Percentiles rank a stretch among this genome's conserved stretches.
Conservation (phyloP, 352 stramenopile genomes). For the Pythium rishiriense region DNA sequence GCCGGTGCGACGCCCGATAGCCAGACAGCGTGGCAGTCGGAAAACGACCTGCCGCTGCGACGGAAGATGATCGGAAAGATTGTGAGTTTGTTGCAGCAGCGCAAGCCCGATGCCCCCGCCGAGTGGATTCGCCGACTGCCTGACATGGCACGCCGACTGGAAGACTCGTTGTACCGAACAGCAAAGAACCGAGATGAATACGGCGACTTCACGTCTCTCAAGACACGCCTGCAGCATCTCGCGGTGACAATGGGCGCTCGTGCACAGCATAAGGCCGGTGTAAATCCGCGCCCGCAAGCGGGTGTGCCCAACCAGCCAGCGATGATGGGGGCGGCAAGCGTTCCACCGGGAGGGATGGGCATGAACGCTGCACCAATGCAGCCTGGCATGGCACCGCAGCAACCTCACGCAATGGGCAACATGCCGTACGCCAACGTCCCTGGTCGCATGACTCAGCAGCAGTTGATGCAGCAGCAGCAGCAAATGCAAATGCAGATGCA, state of each 20-base stretch:
- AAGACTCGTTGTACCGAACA: conserved; percentile 96
- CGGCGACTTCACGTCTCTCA: conserved; percentile 95
- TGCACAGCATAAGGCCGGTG: conserved; percentile 72
- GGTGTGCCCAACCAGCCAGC: conserved; percentile 31
- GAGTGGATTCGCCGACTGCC: conserved; percentile 98
- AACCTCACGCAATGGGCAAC: conserved; percentile 63
- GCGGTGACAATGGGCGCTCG: conserved; percentile 90
- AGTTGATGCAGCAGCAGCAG: conserved; percentile 77
- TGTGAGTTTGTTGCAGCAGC: conserved; percentile 95
- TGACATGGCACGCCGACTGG: conserved; percentile 97
- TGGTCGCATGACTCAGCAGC: conserved; percentile 80
- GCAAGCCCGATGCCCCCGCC: conserved; percentile 95
- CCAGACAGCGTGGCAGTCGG: conserved; percentile 83
- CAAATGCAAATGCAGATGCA: conserved; percentile 84
- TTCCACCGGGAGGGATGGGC: conserved; percentile 40
- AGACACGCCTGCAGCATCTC: conserved; percentile 96
- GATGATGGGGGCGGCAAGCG: conserved; percentile 41
- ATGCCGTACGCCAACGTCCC: conserved; percentile 62
- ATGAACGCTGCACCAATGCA: conserved; percentile 31
- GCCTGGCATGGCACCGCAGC: conserved; percentile 51
- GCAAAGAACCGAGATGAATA: conserved; percentile 94
- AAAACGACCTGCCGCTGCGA: conserved; percentile 83
- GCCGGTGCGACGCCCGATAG: conserved; percentile 27
- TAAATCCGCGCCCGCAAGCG: conserved; percentile 44
- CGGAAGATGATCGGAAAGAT: conserved; percentile 93